Conservation (phyloP, 2,329 filamentous ascomycete species). For the Scedosporium dehoogii region DNA sequence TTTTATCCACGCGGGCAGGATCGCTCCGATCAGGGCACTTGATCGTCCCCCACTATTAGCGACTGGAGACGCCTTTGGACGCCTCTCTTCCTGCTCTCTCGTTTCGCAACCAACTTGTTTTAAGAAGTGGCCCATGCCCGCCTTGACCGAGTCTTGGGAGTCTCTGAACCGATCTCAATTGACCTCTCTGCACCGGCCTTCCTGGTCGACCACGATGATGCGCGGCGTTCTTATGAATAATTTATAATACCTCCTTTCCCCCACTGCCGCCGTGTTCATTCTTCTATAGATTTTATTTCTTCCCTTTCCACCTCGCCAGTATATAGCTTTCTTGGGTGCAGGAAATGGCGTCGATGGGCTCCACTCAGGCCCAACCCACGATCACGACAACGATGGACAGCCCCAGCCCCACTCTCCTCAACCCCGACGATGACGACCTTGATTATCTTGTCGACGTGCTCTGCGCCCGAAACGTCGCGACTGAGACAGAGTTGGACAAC, state of each 20-base stretch:
- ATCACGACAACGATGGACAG: neutral
- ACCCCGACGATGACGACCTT: neutral
- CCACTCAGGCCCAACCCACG: neutral
- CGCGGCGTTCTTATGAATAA: neutral
- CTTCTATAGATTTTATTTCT: neutral
- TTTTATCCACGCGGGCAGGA: neutral
- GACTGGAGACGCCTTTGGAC: no score
- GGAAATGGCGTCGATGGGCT: neutral
- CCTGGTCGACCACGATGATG: neutral
- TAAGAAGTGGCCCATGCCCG: neutral
- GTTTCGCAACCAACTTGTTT: neutral
- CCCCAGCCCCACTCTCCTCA: neutral
- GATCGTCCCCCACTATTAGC: neutral
- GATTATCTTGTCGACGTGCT: slow-evolving; percentile 25
- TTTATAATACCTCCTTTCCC: neutral
- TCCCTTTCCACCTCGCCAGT: neutral
- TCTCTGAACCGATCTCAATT: neutral
- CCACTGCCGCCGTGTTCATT: neutral
- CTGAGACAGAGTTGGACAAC: slow-evolving; percentile 29
- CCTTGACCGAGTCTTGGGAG: neutral
- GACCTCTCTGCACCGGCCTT: neutral
- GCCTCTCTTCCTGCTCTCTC: neutral
- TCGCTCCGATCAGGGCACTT: neutral
- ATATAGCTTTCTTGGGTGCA: neutral
- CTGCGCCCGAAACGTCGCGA: slow-evolving; percentile 18